Conservation (phyloP, 2,329 filamentous ascomycete species). For the Cordyceps sp. region DNA sequence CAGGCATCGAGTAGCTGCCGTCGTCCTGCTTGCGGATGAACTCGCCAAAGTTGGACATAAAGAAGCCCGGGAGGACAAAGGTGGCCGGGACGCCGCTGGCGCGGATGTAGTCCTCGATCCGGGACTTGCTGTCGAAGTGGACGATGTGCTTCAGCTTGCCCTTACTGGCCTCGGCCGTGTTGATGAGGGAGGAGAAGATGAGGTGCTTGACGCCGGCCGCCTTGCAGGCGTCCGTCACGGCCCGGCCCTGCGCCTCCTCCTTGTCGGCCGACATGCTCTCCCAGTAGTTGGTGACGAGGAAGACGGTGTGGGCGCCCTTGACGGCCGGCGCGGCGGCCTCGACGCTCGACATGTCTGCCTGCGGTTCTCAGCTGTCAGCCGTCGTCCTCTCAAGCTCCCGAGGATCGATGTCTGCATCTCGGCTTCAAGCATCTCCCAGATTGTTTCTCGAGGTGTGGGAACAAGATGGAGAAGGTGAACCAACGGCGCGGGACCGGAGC, state of each 20-base stretch:
- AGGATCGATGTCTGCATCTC: no score
- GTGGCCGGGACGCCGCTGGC: constrained; percentile 27
- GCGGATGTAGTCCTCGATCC: constrained; percentile 39
- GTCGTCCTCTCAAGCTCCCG: neutral
- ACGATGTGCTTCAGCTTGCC: constrained; percentile 20
- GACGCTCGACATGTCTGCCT: constrained; percentile 24
- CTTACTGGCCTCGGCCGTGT: constrained; percentile 18
- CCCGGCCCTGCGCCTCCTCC: constrained; percentile 25
- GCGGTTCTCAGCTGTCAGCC: neutral
- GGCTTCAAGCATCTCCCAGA: no score
- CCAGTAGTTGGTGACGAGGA: constrained; percentile 22
- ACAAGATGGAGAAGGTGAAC: no score
- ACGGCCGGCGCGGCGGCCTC: constrained; percentile 19
- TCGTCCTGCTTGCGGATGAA: constrained; percentile 13
- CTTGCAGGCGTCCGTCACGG: constrained; percentile 27
- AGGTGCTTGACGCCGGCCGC: constrained; percentile 25
- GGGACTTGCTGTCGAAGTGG: constrained; percentile 41
- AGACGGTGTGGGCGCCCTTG: constrained; percentile 25
- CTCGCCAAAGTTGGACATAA: constrained; percentile 31
- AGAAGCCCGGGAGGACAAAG: constrained; percentile 34
- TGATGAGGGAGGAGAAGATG: constrained; percentile 27
- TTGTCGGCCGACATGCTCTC: constrained; percentile 15
- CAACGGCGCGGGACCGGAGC: no score
- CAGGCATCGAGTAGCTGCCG: constrained; percentile 11
- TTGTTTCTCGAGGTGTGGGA: no score